These are phyloP conservation scores for Mycena galericulata DNA, from an alignment of 768 basidiomycete genomes.

Conservation along the genomic window DNA sequence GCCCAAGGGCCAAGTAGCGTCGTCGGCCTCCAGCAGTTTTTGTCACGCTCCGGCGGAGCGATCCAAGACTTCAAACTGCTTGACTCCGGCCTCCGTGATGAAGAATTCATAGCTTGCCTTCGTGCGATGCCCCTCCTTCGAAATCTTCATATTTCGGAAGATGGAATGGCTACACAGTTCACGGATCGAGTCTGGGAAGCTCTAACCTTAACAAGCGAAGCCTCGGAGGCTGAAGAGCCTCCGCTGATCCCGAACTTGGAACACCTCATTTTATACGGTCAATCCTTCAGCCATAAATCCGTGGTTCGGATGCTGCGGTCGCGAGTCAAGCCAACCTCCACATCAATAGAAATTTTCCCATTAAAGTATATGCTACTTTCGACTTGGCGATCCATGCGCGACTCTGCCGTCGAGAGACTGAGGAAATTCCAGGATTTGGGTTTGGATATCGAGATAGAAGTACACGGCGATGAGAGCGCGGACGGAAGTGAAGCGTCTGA, in stretches of 20 bases:
- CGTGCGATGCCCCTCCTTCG: slow-evolving; percentile 1
- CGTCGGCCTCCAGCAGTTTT: not conserved
- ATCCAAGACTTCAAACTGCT: slow-evolving; percentile 3
- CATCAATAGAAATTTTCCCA: too few relatives aligned
- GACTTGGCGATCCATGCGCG: not conserved
- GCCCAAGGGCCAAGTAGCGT: too few relatives aligned
- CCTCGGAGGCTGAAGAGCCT: not conserved
- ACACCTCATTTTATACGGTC: not conserved
- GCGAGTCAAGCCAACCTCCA: not conserved
- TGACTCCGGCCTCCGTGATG: not conserved
- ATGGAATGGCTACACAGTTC: not conserved
- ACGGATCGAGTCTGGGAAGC: slow-evolving; percentile 10
- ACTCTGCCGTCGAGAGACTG: not conserved
- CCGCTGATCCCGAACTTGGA: slow-evolving; percentile 10
- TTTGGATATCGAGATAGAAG: not conserved
- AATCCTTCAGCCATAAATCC: not conserved
- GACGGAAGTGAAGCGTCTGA: not conserved
- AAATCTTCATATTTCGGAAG: not conserved
- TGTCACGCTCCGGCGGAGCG: not conserved
- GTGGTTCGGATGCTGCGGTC: not conserved
- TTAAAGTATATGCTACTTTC: not conserved
- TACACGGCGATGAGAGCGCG: not conserved
- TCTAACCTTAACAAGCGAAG: not conserved
- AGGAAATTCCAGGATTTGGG: not conserved
- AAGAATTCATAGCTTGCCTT: slow-evolving; percentile 7